These are phyloP conservation scores for Picocystis sp. DNA, from an alignment of 163 green algal species.

Conservation along the genomic window DNA sequence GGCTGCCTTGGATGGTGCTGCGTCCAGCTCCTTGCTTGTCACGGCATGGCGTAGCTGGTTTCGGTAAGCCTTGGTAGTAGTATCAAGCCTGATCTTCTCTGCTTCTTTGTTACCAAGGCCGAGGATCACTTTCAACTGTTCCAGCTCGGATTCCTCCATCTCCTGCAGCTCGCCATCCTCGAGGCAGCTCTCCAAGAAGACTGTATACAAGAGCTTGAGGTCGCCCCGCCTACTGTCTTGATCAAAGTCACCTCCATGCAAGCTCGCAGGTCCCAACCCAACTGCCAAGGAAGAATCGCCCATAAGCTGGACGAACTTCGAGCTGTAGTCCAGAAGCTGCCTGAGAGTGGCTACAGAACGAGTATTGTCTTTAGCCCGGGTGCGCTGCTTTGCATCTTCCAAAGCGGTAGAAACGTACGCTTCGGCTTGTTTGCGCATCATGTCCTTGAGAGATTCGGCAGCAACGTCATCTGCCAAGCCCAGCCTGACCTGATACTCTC, in stretches of 20 bases:
- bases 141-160: constrained; percentile 36
- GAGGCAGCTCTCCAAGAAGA: neutral
- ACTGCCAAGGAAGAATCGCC: neutral
- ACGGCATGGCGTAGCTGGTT: constrained; percentile 16
- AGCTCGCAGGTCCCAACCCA: neutral
- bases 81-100: constrained; percentile 32
- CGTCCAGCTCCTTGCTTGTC: constrained; percentile 44
- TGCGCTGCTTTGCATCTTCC: constrained; percentile 27
- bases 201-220: neutral
- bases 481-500: constrained; percentile 18
- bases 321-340: neutral
- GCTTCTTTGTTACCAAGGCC: constrained; percentile 65
- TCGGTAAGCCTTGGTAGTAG: constrained; percentile 32
- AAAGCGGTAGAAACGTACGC: constrained; percentile 30
- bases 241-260: too few relatives aligned
- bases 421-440: constrained; percentile 29
- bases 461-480: constrained; percentile 37
- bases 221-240: too few relatives aligned
- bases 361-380: constrained; percentile 24
- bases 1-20: constrained; percentile 56
- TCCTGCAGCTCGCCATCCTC: constrained; percentile 20
- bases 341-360: constrained; percentile 9
- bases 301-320: neutral
- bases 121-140: constrained; percentile 44
- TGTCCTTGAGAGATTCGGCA: constrained; percentile 23